Base-by-base conservation (phyloP, 2,329 filamentous ascomycete genomes). In the Alternaria alternata region DNA sequence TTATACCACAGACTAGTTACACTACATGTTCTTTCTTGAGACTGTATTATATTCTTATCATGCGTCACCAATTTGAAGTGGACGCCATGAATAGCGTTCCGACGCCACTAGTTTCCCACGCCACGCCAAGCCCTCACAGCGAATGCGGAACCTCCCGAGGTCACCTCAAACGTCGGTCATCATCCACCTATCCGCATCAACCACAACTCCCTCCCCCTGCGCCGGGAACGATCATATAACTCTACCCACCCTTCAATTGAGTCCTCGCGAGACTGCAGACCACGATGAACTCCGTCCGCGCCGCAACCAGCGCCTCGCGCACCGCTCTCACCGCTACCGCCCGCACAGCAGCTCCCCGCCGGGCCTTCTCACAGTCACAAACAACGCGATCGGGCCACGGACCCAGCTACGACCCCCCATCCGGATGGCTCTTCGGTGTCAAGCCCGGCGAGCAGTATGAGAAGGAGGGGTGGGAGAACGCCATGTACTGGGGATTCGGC, bases 361-460 rank as follows among this genome's bases (percentile, higher is more conserved):
- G 68, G 58, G 57, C 63, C 42, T 72, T 77, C 48, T 73, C 74
- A 44, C 61, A 66, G 34, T 66, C 73, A 28, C 53, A 63, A 41
- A 44, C 43, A 51, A 51, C 58, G 46, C 59, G 61, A 22, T 62
- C 61, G 30, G 72, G 70, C 68, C 88, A 91, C 82, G 91, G 88
- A 74, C 86, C 88, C 70, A 91, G 93, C 79, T 99, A 93, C 81
- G 95, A 99, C 70, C 89, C 94, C 48, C 94, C 95, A 3, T 87
- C 85, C 57, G 95, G 95, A 73, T 97, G 93, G 92, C 88, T 99
- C 73, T 97, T 92, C 80, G 94, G 94, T 69, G 87, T 97, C 73
- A 94, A 93, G 85, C 95, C 95, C 36, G 94, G 94, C 65, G 92
- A 97, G 88, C 96, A 97, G 85, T 89, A 92, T 78, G 88, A 96